phyloP scores from a whole-genome alignment of 805 yeast species.

The Kregervanrija pseudodelftensis region DNA sequence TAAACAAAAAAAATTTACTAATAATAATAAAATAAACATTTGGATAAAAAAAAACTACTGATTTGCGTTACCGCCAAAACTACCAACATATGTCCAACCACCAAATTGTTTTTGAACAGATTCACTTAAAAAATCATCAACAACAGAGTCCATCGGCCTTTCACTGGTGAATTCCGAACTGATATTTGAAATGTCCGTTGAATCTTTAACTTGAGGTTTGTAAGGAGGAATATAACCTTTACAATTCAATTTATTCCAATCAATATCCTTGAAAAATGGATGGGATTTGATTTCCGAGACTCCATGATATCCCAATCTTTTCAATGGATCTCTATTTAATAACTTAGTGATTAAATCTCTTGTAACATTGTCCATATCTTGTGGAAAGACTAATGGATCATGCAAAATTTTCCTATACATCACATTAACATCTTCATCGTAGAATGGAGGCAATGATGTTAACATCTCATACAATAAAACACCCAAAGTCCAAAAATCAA shows the following conservation, averaged over 20 bases:
- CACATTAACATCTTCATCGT: conserved; percentile 84
- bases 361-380: conserved; percentile 79
- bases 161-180: conserved; percentile 90
- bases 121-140: conserved; percentile 84
- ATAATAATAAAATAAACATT: neutral
- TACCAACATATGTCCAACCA: conserved; percentile 94
- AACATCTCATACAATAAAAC: conserved; percentile 91
- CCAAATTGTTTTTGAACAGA: conserved; percentile 97
- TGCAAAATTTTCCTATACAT: conserved; percentile 93
- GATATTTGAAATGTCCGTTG: conserved; percentile 87
- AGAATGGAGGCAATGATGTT: conserved; percentile 95
- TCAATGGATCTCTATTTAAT: conserved; percentile 76
- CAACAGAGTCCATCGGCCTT: conserved; percentile 91
- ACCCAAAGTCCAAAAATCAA: conserved; percentile 99
- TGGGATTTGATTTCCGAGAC: conserved; percentile 80
- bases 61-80: conserved; percentile 16
- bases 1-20: neutral
- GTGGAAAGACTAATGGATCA: conserved; percentile 85
- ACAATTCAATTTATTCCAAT: conserved; percentile 75
- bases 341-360: conserved; percentile 69
- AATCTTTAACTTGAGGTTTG: conserved; percentile 82
- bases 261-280: conserved; percentile 80
- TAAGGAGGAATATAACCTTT: conserved; percentile 94
- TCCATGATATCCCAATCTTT: conserved; percentile 72
- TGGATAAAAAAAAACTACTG: neutral